A percentile compares a stretch with the other conserved stretches of the same genome.
phyloP scores from a whole-genome alignment of 495 filamentous ascomycete species.

The Glonium stellatum region DNA sequence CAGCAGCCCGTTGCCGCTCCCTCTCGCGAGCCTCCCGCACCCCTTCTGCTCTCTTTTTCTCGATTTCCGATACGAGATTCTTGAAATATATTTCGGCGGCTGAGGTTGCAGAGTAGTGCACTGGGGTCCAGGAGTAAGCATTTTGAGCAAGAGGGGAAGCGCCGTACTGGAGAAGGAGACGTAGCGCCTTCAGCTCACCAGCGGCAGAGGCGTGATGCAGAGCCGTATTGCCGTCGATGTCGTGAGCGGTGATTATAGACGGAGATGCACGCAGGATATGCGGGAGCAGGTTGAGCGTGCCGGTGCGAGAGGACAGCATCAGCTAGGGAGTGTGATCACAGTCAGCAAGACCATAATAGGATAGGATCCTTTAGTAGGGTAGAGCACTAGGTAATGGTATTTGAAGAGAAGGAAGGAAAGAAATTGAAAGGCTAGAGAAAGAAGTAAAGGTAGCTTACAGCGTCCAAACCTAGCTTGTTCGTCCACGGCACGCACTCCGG shows the following conservation, averaged over 20 bases:
- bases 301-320: constrained; percentile 28
- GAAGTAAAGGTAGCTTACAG: constrained; percentile 28
- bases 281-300: constrained; percentile 25
- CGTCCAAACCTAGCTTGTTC: constrained; percentile 41
- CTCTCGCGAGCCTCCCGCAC: constrained; percentile 24
- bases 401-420: too few relatives aligned
- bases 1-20: constrained; percentile 27
- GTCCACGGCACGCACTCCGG: constrained; percentile 29
- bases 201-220: constrained; percentile 61
- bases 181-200: constrained; percentile 65
- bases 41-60: constrained; percentile 35
- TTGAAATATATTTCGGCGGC: constrained; percentile 71
- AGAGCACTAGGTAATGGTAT: too few relatives aligned
- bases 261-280: constrained; percentile 22
- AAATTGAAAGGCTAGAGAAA: too few relatives aligned
- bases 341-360: background rate
- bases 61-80: constrained; percentile 53
- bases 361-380: background rate
- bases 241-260: constrained; percentile 32
- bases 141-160: constrained; percentile 61
- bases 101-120: constrained; percentile 64
- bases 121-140: constrained; percentile 62
- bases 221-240: constrained; percentile 67
- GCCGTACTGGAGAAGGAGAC: constrained; percentile 62
- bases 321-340: constrained; percentile 12